Percentiles rank a stretch among this genome's conserved stretches.
These are phyloP conservation scores for Aurantiochytrium sp. DNA, from an alignment of 108 stramenopile genomes.

Conservation along the genomic window DNA sequence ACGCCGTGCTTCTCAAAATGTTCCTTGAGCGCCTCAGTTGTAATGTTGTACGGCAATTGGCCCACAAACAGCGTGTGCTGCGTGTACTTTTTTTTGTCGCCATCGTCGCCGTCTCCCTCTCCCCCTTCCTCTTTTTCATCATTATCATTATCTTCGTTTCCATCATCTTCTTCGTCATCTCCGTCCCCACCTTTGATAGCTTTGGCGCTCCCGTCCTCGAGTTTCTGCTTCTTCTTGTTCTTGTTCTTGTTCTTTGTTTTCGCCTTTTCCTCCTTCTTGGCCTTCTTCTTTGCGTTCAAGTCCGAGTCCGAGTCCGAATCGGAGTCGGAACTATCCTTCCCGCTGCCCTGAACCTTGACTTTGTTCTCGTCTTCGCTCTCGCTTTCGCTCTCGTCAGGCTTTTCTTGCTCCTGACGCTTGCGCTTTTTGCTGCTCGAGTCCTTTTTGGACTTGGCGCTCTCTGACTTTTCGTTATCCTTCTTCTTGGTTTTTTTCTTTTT, in stretches of 20 bases:
- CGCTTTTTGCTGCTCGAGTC: neutral
- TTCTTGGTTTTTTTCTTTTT: neutral
- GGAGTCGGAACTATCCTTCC: neutral
- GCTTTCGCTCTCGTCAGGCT: neutral
- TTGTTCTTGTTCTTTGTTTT: neutral
- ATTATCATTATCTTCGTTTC: neutral
- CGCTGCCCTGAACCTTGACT: neutral
- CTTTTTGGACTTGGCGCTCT: neutral
- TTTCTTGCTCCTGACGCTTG: neutral
- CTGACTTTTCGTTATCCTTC: neutral
- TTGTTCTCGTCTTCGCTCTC: neutral
- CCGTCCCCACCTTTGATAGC: neutral
- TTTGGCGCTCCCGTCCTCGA: neutral
- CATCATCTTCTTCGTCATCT: neutral
- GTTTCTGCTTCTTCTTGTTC: neutral
- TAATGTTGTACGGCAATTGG: constrained; percentile 1
- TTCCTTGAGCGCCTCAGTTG: neutral
- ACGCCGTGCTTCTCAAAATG: neutral
- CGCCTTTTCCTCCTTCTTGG: neutral
- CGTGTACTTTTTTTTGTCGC: neutral
- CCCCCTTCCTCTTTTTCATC: neutral
- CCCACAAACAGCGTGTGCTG: constrained; percentile 16
- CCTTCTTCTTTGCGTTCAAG: neutral
- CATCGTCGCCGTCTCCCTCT: neutral
- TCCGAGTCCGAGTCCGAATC: neutral